Evolutionary conservation across 2,329 filamentous ascomycete species (phyloP), one percentile per base, ranked within the genome.

Genomic region (Diplodia corticola): DNA sequence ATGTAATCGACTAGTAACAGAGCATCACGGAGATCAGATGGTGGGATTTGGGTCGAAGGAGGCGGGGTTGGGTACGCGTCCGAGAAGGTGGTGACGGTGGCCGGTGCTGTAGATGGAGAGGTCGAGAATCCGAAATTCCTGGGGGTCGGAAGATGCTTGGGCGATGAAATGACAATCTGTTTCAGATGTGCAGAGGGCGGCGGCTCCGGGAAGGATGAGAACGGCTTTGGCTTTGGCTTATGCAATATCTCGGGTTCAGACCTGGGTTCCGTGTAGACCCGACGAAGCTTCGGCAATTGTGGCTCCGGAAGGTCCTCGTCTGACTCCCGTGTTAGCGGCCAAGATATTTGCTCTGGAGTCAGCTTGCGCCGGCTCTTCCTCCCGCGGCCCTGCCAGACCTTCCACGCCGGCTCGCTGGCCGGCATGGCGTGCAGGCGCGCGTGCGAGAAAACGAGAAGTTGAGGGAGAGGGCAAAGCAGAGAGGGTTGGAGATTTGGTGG

Each of bases 311-410:
- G 24, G n/a, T 64, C 37, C 3, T 22, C 12, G 13, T n/a, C 61
- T 64, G 61, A 20, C 4, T 30, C 37, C n/a, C 50, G 22, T 28
- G 50, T 64, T 54, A 64, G 61, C 49, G 61, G 61, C 61, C 61
- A 64, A 15, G 61, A 64, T 15, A 64, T 64, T 20, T 33, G 28
- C 49, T 64, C 49, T 30, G 44, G 44, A 9, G 57, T 61, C 22
- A 61, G 24, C 40, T 35, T 61, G 40, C 57, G 17, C 57, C 17
- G 12, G 57, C 57, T 61, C 57, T 48, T 54, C 51, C 24, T 61
- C 26, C 20, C 40, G 40, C 57, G 40, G 15, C 12, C 26, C 26
- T 46, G 37, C 22, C 26, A 46, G 17, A 33, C 40, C 57, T 61
- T 61, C 57, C 57, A 61, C 57, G 57, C 57, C 40, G 57, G 57